Conservation (phyloP, 331 rosid species). For the Cydonia oblonga region DNA sequence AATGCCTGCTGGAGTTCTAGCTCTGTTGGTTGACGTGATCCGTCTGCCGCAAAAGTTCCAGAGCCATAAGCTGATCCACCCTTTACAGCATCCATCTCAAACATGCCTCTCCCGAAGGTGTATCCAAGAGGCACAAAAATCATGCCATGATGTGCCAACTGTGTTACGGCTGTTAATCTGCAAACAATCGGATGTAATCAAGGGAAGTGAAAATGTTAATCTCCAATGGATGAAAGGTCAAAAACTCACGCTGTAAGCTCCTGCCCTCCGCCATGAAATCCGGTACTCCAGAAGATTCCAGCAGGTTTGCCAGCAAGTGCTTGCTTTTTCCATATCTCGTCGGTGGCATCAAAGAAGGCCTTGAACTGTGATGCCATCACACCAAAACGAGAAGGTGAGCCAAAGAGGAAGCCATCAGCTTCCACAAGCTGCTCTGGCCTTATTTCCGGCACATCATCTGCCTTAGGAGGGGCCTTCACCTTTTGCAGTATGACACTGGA, state of each 20-base stretch:
- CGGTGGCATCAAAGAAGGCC: conserved; percentile 77
- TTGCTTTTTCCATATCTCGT: conserved; percentile 68
- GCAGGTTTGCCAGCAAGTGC: conserved; percentile 96
- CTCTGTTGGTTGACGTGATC: conserved; percentile 72
- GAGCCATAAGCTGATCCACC: conserved; percentile 96
- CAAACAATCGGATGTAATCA: neutral
- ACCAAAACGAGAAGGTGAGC: conserved; percentile 92
- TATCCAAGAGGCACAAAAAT: conserved; percentile 84
- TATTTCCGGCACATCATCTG: conserved; percentile 64
- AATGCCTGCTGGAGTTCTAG: conserved; percentile 76
- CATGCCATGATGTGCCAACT: conserved; percentile 94
- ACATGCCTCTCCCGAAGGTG: conserved; percentile 78
- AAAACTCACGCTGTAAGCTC: conserved; percentile 81
- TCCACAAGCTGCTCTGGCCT: conserved; percentile 72
- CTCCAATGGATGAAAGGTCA: too few relatives aligned
- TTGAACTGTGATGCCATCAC: conserved; percentile 81
- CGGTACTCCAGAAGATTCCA: conserved; percentile 96
- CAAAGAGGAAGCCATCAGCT: conserved; percentile 84
- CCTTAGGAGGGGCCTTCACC: conserved; percentile 67
- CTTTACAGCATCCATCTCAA: conserved; percentile 71
- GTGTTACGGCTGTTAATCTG: conserved; percentile 79
- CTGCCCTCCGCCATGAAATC: conserved; percentile 92
- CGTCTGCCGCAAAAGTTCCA: conserved; percentile 85
- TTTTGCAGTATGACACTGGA: conserved; percentile 49
- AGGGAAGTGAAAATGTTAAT: too few relatives aligned